Evolutionary conservation across 805 yeast genomes (phyloP).

Genomic region (Pichia phayaonensis): DNA sequence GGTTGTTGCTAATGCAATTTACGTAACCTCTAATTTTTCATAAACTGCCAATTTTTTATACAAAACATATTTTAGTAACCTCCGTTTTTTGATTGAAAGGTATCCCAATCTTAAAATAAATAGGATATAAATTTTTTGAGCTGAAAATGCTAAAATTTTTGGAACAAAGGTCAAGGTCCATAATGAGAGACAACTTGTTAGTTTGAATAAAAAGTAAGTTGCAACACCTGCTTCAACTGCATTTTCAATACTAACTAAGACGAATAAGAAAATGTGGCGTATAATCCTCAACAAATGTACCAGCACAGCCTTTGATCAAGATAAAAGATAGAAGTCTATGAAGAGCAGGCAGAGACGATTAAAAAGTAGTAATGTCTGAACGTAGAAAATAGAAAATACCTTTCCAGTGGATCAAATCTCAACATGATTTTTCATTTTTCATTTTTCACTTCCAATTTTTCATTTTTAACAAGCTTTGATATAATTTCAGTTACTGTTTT

Average conservation of each 20-base stretch:
- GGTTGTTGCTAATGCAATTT: too few relatives aligned
- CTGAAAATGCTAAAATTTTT: conserved; percentile 58
- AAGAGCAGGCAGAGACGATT: too few relatives aligned
- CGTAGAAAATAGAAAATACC: too few relatives aligned
- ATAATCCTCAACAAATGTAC: conserved; percentile 22
- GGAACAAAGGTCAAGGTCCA: conserved; percentile 55
- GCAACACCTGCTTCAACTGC: conserved; percentile 67
- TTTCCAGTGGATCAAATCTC: background rate
- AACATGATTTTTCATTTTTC: background rate
- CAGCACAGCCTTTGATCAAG: conserved; percentile 26
- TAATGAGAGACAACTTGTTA: conserved; percentile 70
- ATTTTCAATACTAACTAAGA: conserved; percentile 61
- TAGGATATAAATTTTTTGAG: conserved; percentile 65
- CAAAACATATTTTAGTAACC: too few relatives aligned
- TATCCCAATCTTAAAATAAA: too few relatives aligned
- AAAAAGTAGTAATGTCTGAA: too few relatives aligned
- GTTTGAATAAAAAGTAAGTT: conserved; percentile 56
- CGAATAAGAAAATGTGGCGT: conserved; percentile 40
- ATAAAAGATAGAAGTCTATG: too few relatives aligned
- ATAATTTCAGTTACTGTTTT: background rate
- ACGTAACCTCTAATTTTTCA: too few relatives aligned
- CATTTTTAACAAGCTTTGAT: background rate
- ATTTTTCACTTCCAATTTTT: background rate
- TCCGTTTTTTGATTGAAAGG: too few relatives aligned
- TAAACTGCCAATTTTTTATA: too few relatives aligned